These are phyloP conservation scores for Ogataea populi-albae DNA, from an alignment of 805 yeast genomes.

Conservation along the genomic window DNA sequence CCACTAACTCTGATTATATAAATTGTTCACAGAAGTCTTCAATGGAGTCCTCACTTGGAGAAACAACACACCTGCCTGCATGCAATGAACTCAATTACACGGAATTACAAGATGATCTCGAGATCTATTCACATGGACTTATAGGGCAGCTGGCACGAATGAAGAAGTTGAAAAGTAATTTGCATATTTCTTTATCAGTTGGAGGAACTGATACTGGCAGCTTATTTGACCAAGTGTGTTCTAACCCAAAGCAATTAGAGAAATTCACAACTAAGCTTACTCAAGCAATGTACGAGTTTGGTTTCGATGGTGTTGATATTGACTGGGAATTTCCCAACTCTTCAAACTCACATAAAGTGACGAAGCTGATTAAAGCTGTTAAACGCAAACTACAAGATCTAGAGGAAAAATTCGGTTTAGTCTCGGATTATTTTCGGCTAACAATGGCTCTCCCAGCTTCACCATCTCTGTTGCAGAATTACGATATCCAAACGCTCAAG, in stretches of 20 bases:
- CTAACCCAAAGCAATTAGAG: constrained; percentile 28
- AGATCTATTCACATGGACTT: constrained; percentile 21
- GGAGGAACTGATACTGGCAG: constrained; percentile 72
- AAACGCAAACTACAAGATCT: constrained; percentile 38
- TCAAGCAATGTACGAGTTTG: constrained; percentile 46
- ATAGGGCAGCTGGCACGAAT: constrained; percentile 31
- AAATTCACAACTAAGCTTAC: constrained; percentile 51
- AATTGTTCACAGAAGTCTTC: too few species aligned
- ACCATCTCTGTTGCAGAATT: constrained; percentile 38
- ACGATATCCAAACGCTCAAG: constrained; percentile 56
- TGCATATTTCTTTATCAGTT: constrained; percentile 67
- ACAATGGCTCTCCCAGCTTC: constrained; percentile 80
- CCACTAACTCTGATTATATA: constrained; percentile 9
- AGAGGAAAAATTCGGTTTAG: constrained; percentile 28
- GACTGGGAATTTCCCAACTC: constrained; percentile 90
- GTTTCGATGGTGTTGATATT: constrained; percentile 87
- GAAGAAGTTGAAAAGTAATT: constrained; percentile 26
- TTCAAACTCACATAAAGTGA: constrained; percentile 44
- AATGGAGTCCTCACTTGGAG: too few species aligned
- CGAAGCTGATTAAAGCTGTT: constrained; percentile 40
- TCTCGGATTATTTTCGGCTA: constrained; percentile 39
- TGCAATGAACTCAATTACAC: neutral
- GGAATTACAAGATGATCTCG: too few species aligned
- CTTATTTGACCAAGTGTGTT: constrained; percentile 35
- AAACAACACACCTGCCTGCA: too few species aligned